phyloP scores from a whole-genome alignment of 2,329 filamentous ascomycete species.

The Fusarium pseudoanthophilum region DNA sequence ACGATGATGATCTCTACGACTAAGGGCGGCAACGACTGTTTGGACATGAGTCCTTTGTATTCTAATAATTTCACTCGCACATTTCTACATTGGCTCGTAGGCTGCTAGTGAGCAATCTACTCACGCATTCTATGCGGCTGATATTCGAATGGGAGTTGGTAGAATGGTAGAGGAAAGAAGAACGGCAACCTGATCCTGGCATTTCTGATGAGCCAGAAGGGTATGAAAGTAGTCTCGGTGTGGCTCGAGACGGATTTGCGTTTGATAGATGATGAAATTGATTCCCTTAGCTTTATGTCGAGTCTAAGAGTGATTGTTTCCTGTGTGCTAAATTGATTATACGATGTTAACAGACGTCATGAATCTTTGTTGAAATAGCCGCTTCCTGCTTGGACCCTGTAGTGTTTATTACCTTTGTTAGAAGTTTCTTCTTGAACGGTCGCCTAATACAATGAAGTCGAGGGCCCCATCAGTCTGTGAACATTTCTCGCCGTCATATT shows the following conservation, averaged over 20 bases:
- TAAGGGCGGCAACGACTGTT: constrained; percentile 59
- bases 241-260: constrained; percentile 35
- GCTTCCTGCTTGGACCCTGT: not conserved
- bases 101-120: constrained; percentile 35
- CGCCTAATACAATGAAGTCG: not conserved
- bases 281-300: constrained; percentile 40
- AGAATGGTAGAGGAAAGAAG: constrained; percentile 47
- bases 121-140: constrained; percentile 41
- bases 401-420: not conserved
- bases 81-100: constrained; percentile 48
- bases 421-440: not conserved
- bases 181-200: constrained; percentile 28
- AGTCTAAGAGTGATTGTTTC: not conserved
- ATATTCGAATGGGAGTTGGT: constrained; percentile 51
- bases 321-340: not conserved
- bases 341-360: not conserved
- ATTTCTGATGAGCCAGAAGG: constrained; percentile 20
- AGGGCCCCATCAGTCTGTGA: not conserved
- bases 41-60: constrained; percentile 54
- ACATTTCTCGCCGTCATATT: not conserved
- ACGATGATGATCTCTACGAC: constrained; percentile 97
- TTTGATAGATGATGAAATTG: constrained; percentile 50
- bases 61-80: constrained; percentile 57
- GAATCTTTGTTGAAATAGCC: not conserved
- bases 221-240: constrained; percentile 18